Percentiles rank a stretch among this genome's conserved stretches.
Evolutionary conservation across 495 filamentous ascomycete species (phyloP).

Genomic region (Immersiella caudata): DNA sequence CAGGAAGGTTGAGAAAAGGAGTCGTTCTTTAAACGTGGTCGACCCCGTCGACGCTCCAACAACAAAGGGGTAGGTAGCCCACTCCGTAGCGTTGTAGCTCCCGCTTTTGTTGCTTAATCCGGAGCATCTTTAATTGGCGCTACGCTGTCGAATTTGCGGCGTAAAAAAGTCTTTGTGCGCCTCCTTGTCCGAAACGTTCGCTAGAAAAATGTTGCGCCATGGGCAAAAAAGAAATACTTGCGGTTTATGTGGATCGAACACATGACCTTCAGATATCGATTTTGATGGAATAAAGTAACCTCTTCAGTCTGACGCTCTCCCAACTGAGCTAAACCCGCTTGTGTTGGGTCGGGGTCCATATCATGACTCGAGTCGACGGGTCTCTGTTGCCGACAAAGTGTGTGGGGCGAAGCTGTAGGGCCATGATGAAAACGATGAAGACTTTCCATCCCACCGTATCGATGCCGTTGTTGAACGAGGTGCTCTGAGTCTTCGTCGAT

Average conservation of each 20-base stretch:
- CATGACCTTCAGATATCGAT: neutral
- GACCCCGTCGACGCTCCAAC: neutral
- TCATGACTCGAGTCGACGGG: neutral
- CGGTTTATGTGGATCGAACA: constrained; percentile 1
- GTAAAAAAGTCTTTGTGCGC: neutral
- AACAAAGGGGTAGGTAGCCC: neutral
- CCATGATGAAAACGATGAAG: too few relatives aligned
- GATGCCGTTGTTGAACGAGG: too few relatives aligned
- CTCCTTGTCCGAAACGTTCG: neutral
- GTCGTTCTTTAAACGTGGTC: neutral
- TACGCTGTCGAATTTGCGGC: neutral
- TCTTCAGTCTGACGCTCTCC: neutral
- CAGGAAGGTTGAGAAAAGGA: neutral
- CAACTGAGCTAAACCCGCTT: constrained; percentile 1
- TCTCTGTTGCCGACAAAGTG: neutral
- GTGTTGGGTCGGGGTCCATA: neutral
- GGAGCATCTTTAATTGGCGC: neutral
- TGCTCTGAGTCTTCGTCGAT: too few relatives aligned
- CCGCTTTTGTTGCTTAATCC: neutral
- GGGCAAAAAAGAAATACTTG: neutral
- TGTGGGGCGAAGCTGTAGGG: too few relatives aligned
- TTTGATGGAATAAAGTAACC: neutral
- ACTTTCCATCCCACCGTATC: too few relatives aligned
- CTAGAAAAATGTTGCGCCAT: neutral
- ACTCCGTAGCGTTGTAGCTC: neutral